A percentile compares a stretch with the other conserved stretches of the same genome.
Evolutionary conservation across 441 rosid species (phyloP).

Genomic region (Daphne laureola): DNA sequence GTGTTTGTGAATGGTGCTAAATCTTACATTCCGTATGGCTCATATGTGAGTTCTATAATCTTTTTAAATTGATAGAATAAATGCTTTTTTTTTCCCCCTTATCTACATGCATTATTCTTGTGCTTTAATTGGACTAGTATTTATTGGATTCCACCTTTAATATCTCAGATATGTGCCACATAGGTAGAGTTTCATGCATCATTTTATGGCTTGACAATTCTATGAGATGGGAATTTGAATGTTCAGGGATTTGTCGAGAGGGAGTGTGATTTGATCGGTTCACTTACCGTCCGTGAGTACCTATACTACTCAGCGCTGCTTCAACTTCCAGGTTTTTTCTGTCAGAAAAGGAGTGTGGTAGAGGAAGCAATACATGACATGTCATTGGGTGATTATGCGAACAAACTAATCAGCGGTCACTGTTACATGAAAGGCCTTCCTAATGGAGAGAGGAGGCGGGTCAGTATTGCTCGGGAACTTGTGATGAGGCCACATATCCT

Average conservation of each 20-base stretch:
- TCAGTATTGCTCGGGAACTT: slow-evolving; percentile 91
- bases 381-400: slow-evolving; percentile 88
- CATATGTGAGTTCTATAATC: slow-evolving; percentile 65
- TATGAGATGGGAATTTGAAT: slow-evolving; percentile 12
- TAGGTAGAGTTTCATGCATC: background rate
- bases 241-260: slow-evolving; percentile 92
- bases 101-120: no score
- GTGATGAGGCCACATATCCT: slow-evolving; percentile 93
- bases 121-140: slow-evolving; percentile 3
- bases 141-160: no score
- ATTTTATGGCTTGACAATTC: slow-evolving; percentile 5
- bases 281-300: slow-evolving; percentile 90
- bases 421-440: slow-evolving; percentile 93
- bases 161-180: no score
- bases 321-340: slow-evolving; percentile 95
- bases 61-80: background rate
- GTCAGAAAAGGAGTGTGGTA: slow-evolving; percentile 80
- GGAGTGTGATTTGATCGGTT: slow-evolving; percentile 76
- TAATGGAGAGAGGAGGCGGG: slow-evolving; percentile 94
- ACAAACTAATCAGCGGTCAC: slow-evolving; percentile 94
- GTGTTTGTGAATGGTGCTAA: slow-evolving; percentile 80
- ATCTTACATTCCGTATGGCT: slow-evolving; percentile 72
- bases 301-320: slow-evolving; percentile 90
- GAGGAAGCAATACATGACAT: slow-evolving; percentile 98
- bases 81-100: slow-evolving; percentile 1